Evolutionary conservation across 2,329 filamentous ascomycete genomes (phyloP).

Genomic region (Aspergillus tubingensis): DNA sequence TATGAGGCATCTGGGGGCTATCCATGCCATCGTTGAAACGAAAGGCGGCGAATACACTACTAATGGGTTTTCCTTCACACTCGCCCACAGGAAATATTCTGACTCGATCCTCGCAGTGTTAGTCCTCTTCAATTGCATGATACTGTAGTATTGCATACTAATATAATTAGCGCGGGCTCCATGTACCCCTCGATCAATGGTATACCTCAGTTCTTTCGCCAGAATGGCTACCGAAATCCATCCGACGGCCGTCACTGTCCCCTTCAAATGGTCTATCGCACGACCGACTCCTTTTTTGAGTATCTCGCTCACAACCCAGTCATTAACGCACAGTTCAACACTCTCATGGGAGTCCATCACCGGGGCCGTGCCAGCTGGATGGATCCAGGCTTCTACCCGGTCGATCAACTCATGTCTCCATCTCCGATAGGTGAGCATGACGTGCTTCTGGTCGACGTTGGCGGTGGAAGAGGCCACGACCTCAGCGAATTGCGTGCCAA

Average conservation of each 20-base stretch:
- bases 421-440: constrained; percentile 7
- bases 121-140: no score
- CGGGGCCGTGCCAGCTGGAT: constrained; percentile 27
- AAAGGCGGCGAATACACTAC: constrained; percentile 35
- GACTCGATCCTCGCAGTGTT: constrained; percentile 27
- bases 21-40: constrained; percentile 37
- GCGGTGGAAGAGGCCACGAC: constrained; percentile 46
- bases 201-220: constrained; percentile 26
- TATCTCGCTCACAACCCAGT: constrained; percentile 23
- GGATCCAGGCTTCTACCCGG: constrained; percentile 32
- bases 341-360: constrained; percentile 24
- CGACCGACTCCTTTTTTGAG: constrained; percentile 29
- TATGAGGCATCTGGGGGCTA: constrained; percentile 37
- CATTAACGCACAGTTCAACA: constrained; percentile 22
- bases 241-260: constrained; percentile 22
- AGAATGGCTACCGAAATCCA: constrained; percentile 27
- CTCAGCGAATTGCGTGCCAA: background rate
- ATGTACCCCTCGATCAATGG: constrained; percentile 21
- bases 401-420: constrained; percentile 8
- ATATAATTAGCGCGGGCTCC: background rate
- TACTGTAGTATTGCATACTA: no score
- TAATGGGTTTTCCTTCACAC: constrained; percentile 33
- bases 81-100: constrained; percentile 26
- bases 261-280: constrained; percentile 28
- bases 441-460: constrained; percentile 45